Evolutionary conservation across 306 rosid genomes (phyloP).

Genomic region (Vicia sativa): DNA sequence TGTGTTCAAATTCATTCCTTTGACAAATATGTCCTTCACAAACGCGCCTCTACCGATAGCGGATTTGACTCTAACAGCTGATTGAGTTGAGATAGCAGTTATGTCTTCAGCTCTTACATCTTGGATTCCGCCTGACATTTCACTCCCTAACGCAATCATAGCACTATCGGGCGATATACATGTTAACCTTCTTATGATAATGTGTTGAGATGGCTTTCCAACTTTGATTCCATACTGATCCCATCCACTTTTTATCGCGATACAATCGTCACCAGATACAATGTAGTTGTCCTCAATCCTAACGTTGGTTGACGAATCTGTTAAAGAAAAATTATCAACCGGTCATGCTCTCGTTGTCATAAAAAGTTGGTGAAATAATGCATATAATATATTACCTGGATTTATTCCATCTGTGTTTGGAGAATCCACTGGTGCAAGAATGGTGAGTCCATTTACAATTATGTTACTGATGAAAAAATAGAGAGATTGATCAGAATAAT

Average conservation of each 20-base stretch:
- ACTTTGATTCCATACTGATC: neutral
- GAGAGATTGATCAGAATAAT: too few relatives aligned
- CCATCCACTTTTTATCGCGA: slow-evolving; percentile 1
- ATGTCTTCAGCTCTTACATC: neutral
- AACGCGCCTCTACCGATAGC: neutral
- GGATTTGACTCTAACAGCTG: neutral
- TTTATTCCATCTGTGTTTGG: slow-evolving; percentile 6
- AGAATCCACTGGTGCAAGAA: neutral
- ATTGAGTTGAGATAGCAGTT: neutral
- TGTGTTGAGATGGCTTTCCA: neutral
- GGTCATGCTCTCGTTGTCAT: too few relatives aligned
- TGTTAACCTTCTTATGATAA: neutral
- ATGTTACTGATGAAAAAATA: neutral
- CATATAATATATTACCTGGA: neutral
- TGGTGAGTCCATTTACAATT: neutral
- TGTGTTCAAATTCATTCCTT: neutral
- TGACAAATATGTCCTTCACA: neutral
- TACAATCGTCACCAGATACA: neutral
- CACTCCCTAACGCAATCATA: neutral
- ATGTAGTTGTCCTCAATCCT: neutral
- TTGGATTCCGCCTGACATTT: slow-evolving; percentile 1
- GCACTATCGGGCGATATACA: neutral
- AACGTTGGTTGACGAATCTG: neutral
- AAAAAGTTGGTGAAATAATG: too few relatives aligned
- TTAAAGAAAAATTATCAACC: too few relatives aligned